These are phyloP conservation scores for Nicotiana paniculata DNA, from an alignment of 257 asterid genomes.

Conservation along the genomic window DNA sequence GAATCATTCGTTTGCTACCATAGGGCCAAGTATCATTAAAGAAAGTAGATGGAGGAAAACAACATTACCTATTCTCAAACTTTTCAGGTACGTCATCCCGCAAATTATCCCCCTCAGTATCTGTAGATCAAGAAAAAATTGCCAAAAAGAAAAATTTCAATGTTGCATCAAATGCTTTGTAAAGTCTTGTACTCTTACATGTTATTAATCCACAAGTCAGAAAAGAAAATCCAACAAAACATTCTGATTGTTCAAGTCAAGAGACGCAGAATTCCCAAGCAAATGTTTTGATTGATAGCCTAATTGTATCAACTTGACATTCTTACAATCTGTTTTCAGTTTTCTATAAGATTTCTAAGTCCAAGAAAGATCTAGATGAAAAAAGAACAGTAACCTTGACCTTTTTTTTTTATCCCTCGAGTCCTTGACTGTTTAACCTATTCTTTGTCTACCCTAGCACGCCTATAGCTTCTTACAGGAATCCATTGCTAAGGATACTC, in stretches of 20 bases:
- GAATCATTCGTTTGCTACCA: not conserved
- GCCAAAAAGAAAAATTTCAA: not conserved
- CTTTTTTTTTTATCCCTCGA: not conserved
- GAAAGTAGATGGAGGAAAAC: not conserved
- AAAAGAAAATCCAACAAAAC: not conserved
- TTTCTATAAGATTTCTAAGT: not conserved
- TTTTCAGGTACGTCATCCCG: slow-evolving; percentile 45
- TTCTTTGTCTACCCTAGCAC: not conserved
- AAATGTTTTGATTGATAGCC: not conserved
- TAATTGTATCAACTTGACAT: not conserved
- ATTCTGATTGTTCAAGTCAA: not conserved
- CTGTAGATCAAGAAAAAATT: slow-evolving; percentile 22
- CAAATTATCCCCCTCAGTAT: slow-evolving; percentile 55
- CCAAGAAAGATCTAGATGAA: not conserved
- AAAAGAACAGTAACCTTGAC: not conserved
- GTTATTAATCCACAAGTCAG: not conserved
- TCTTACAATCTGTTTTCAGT: not conserved
- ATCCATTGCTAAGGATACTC: not conserved
- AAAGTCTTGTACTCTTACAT: not conserved
- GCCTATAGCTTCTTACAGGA: not conserved
- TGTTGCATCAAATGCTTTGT: not conserved
- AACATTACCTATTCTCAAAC: slow-evolving; percentile 46
- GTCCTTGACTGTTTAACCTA: not conserved
- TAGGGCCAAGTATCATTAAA: not conserved
- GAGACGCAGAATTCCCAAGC: not conserved